These are phyloP conservation scores for Cadophora sp. DNA, from an alignment of 2,329 filamentous ascomycete genomes.

Conservation along the genomic window DNA sequence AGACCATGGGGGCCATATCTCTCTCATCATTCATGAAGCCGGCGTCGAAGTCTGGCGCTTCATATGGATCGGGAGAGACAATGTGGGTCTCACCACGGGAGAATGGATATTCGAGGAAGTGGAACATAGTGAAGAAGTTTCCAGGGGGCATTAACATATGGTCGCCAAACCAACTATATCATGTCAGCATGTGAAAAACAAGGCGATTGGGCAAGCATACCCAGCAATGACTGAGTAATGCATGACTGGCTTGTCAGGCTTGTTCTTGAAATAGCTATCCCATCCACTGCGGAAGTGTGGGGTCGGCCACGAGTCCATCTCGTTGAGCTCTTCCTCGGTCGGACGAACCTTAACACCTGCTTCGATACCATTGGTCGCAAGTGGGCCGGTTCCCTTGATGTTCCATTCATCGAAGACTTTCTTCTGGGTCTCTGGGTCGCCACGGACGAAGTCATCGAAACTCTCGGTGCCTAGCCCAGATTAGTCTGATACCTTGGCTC, in stretches of 20 bases:
- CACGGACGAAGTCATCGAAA: conserved; percentile 81
- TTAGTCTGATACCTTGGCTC: background rate
- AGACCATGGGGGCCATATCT: conserved; percentile 85
- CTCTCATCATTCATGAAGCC: conserved; percentile 88
- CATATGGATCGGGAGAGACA: conserved; percentile 68
- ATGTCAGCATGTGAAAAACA: background rate
- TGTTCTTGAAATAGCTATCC: conserved; percentile 84
- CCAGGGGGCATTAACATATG: conserved; percentile 62
- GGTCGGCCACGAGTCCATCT: conserved; percentile 69
- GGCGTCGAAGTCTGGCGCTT: conserved; percentile 77
- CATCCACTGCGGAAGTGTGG: conserved; percentile 77
- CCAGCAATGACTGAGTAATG: conserved; percentile 81
- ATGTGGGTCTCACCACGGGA: conserved; percentile 68
- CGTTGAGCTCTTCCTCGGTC: conserved; percentile 59
- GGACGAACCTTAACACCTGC: conserved; percentile 62
- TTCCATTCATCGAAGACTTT: conserved; percentile 79
- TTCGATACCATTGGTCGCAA: conserved; percentile 48
- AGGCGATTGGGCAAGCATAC: conserved; percentile 36
- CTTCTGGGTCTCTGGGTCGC: conserved; percentile 76
- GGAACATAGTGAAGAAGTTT: conserved; percentile 60
- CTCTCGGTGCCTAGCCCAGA: conserved; percentile 66
- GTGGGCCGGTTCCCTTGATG: conserved; percentile 72
- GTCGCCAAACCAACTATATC: conserved; percentile 59
- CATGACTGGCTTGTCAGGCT: conserved; percentile 87
- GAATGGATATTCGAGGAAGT: conserved; percentile 65